A percentile compares a stretch with the other conserved stretches of the same genome.
Conservation (phyloP, 257 asterid species). For the Linderniella brevidens region DNA sequence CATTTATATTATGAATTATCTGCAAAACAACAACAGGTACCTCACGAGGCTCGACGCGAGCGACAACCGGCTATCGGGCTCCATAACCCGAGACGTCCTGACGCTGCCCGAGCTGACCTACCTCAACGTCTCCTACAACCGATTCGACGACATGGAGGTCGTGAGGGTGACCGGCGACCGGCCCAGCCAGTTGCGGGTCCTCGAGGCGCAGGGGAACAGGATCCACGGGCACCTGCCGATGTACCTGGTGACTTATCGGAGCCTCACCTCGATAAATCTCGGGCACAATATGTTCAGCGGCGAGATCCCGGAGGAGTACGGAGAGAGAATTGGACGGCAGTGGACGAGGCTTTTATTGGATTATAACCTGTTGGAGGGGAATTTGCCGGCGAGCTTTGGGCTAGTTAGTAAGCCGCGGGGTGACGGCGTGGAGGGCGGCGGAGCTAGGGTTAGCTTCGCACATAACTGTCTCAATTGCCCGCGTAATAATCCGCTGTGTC, state of each 20-base stretch:
- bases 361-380: slow-evolving; percentile 27
- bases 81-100: slow-evolving; percentile 14
- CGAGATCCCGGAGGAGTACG: slow-evolving; percentile 21
- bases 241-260: slow-evolving; percentile 16
- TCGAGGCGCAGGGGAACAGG: slow-evolving; percentile 20
- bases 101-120: slow-evolving; percentile 15
- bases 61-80: slow-evolving; percentile 26
- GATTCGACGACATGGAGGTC: slow-evolving; percentile 17
- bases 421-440: slow-evolving; percentile 9
- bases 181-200: slow-evolving; percentile 12
- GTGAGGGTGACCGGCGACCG: slow-evolving; percentile 1
- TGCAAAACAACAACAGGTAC: no score
- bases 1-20: no score
- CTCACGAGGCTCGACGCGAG: slow-evolving; percentile 22
- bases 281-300: slow-evolving; percentile 30
- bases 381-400: slow-evolving; percentile 12
- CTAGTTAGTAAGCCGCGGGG: slow-evolving; percentile 1
- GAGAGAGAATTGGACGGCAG: slow-evolving; percentile 7
- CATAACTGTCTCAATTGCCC: slow-evolving; percentile 32
- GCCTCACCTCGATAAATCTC: slow-evolving; percentile 18
- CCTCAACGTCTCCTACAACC: slow-evolving; percentile 20
- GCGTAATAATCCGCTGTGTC: slow-evolving; percentile 11
- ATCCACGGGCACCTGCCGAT: slow-evolving; percentile 23
- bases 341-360: slow-evolving; percentile 28
- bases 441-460: slow-evolving; percentile 15